Conservation (phyloP, 139 green algal species). For the Desmodesmus armatus region DNA sequence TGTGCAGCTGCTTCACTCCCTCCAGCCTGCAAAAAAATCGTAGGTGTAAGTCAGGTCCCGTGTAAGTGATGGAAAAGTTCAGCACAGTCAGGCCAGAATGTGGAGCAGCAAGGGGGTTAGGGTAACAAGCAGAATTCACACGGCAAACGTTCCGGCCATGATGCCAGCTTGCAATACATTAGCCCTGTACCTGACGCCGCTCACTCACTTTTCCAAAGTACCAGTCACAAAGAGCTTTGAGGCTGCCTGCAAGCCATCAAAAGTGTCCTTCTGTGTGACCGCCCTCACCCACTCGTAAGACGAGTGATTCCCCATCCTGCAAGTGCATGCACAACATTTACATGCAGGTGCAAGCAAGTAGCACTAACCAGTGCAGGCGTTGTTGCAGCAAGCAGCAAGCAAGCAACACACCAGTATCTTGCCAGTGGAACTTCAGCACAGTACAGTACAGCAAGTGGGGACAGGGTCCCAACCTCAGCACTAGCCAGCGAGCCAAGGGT, state of each 20-base stretch:
- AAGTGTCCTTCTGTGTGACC: background rate
- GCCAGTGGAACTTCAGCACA: background rate
- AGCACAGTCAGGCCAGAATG: background rate
- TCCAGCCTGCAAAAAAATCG: slow-evolving; percentile 10
- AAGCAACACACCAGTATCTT: background rate
- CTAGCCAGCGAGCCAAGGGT: background rate
- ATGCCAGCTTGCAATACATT: background rate
- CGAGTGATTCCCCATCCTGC: no score
- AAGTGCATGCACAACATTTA: background rate
- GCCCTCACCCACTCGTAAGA: no score
- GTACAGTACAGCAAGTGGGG: no score
- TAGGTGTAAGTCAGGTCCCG: background rate
- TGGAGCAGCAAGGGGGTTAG: background rate
- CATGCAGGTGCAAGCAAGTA: background rate
- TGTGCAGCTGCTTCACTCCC: slow-evolving; percentile 37
- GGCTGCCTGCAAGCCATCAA: slow-evolving; percentile 4
- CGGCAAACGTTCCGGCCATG: background rate
- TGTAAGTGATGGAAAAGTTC: background rate
- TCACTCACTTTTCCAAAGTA: background rate
- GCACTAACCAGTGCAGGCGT: background rate
- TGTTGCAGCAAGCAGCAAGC: background rate
- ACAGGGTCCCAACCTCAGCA: no score
- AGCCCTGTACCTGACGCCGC: no score
- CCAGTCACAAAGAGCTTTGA: slow-evolving; percentile 12
- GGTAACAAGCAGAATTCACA: background rate